phyloP scores from a whole-genome alignment of 345 rosid species.

The Reutealis trisperma region DNA sequence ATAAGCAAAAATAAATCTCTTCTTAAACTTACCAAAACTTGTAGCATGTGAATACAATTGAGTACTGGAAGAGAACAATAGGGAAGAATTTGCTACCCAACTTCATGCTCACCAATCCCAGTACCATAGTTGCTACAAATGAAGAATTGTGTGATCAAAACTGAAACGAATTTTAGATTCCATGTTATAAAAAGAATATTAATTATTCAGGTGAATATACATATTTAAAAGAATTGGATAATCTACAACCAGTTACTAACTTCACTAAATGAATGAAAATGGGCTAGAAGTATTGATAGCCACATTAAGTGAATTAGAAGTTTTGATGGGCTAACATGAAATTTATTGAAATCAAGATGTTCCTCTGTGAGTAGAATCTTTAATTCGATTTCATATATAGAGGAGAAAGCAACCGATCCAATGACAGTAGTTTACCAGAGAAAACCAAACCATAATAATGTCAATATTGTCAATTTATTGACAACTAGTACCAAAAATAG shows the following conservation, averaged over 20 bases:
- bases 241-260: neutral
- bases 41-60: conserved; percentile 86
- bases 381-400: no score
- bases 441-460: no score
- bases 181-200: no score
- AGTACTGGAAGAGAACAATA: conserved; percentile 25
- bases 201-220: no score
- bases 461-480: no score
- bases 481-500: no score
- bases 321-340: no score
- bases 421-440: no score
- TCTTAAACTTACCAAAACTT: conserved; percentile 66
- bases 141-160: neutral
- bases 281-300: neutral
- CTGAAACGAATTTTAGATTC: neutral
- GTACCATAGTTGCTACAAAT: conserved; percentile 18
- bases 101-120: conserved; percentile 21
- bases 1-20: neutral
- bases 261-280: neutral
- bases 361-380: no score
- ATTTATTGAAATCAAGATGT: no score
- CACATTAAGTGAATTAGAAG: neutral
- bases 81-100: conserved; percentile 23
- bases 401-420: no score
- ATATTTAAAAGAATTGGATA: neutral